Base-by-base conservation (phyloP, 1,284 basidiomycete species). In the Rugosomyces carneus region DNA sequence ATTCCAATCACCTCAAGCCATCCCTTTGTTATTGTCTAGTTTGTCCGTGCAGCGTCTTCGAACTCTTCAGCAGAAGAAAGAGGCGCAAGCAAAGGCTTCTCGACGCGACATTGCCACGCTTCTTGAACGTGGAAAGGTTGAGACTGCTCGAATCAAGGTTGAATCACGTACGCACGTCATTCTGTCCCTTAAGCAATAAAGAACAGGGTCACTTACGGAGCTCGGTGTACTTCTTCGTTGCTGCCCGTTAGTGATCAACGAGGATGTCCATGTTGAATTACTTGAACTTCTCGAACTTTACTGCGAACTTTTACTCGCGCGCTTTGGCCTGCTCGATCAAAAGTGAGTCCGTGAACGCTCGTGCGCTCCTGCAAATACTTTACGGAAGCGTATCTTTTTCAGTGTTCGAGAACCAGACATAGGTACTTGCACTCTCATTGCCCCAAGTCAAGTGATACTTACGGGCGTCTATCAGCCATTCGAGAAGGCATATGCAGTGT, bases 221-320 rank as follows among this genome's bases (percentile, higher is more conserved):
- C 24, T 26, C 24, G 24, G 24, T 26, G 24, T 26, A n/a, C n/a
- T n/a, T n/a, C n/a, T n/a, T n/a, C n/a, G n/a, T n/a, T n/a, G n/a
- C n/a, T 26, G 24, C 55, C n/a, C n/a, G n/a, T 24, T 60, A 80
- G 83, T 93, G 49, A 91, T 94, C 59, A 80, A 87, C 57, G 90
- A 93, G 58, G 92, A 94, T 59, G 78, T 92, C 35, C 76, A 87
- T 60, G 69, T 89, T 32, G 93, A 96, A 61, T 73, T 96, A 18
- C 68, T 98, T 35, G 94, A 99, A 62, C 71, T 98, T 4, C 72
- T 99, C 31, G 94, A 98, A 70, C 77, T 98, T 7, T 98, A 97
- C 62, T 85, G 84, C 51, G 95, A 99, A 61, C 80, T 93, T 15
- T 68, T 98, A n/a, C 75, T 94, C 19, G 91, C 94, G 4, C 79